Conservation (phyloP, 371 early-diverging fungal species). For the Mortierella sp. region DNA sequence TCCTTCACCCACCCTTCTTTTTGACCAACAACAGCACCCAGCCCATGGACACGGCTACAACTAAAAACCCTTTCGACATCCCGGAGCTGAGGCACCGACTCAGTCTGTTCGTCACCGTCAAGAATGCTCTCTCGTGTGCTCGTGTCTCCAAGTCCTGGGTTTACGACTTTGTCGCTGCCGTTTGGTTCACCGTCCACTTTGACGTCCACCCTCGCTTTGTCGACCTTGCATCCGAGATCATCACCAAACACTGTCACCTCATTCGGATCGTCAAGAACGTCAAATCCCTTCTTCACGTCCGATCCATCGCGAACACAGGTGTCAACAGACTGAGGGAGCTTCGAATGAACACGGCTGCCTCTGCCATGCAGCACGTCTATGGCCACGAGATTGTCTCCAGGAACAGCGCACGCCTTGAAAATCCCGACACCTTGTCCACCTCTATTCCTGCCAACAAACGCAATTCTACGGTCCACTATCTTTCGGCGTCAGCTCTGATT, state of each 20-base stretch:
- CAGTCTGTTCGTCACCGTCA: constrained; percentile 7
- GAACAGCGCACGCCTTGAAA: neutral
- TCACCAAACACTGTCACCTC: neutral
- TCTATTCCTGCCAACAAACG: neutral
- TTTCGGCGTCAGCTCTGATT: neutral
- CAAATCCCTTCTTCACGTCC: neutral
- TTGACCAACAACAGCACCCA: neutral
- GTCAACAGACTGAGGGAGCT: neutral
- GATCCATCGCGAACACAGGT: neutral
- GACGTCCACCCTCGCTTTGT: neutral
- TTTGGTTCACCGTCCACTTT: neutral
- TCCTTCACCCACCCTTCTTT: neutral
- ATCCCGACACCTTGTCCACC: neutral
- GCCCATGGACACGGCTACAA: neutral
- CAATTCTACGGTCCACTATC: neutral
- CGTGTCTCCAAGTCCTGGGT: constrained; percentile 8
- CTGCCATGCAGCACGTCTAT: neutral
- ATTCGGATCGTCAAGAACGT: neutral
- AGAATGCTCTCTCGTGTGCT: constrained; percentile 18
- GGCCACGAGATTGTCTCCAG: neutral
- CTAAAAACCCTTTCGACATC: constrained; percentile 9
- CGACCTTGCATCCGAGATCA: neutral
- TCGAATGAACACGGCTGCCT: neutral
- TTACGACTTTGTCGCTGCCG: neutral
- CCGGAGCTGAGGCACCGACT: constrained; percentile 6